These are phyloP conservation scores for Citrus reticulata DNA, from an alignment of 345 rosid genomes.

Conservation along the genomic window DNA sequence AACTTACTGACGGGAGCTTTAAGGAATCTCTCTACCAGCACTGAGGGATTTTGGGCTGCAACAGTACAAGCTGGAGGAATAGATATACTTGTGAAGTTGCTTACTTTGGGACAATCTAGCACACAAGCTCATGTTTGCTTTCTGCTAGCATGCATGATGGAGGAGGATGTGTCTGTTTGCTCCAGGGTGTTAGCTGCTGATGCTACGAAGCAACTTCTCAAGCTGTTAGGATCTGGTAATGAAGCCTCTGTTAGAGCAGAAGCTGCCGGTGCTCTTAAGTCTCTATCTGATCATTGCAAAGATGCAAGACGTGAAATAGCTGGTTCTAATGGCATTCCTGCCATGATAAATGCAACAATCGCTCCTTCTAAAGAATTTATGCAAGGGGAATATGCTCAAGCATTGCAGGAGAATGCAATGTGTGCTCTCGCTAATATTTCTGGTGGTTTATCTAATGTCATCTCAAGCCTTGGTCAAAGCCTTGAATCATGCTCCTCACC, in stretches of 20 bases:
- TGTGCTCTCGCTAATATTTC: slow-evolving; percentile 99
- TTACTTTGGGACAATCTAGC: slow-evolving; percentile 70
- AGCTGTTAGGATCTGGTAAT: slow-evolving; percentile 88
- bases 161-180: slow-evolving; percentile 92
- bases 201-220: slow-evolving; percentile 83
- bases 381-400: slow-evolving; percentile 99
- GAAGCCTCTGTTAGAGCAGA: slow-evolving; percentile 97
- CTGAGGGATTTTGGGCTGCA: slow-evolving; percentile 94
- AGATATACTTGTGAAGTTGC: slow-evolving; percentile 96
- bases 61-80: slow-evolving; percentile 95
- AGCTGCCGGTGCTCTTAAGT: slow-evolving; percentile 96
- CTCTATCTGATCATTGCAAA: slow-evolving; percentile 90
- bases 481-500: slow-evolving; percentile 96
- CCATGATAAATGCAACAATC: slow-evolving; percentile 91
- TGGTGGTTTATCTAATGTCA: slow-evolving; percentile 96
- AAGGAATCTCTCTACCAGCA: slow-evolving; percentile 82
- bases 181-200: slow-evolving; percentile 84
- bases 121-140: slow-evolving; percentile 91
- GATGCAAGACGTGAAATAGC: slow-evolving; percentile 95
- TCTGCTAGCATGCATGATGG: slow-evolving; percentile 96
- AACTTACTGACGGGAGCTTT: slow-evolving; percentile 91
- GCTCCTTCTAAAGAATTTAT: slow-evolving; percentile 99
- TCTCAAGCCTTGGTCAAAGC: slow-evolving; percentile 99
- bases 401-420: slow-evolving; percentile 99
- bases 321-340: slow-evolving; percentile 86